Evolutionary conservation across 1,284 basidiomycete species (phyloP).

Genomic region (Ganoderma lingzhi): DNA sequence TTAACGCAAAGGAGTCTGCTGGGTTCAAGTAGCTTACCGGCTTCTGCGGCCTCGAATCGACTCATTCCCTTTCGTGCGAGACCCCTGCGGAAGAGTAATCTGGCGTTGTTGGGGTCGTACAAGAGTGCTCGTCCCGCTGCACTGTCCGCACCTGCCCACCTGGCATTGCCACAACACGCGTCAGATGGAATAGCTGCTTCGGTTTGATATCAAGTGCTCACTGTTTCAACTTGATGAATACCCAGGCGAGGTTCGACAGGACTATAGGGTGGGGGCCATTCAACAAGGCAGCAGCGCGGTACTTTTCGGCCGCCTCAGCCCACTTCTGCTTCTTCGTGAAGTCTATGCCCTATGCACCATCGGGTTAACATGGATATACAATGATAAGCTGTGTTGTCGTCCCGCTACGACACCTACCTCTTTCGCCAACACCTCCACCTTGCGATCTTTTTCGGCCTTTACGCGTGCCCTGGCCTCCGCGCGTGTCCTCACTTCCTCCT

Average conservation of each 20-base stretch:
- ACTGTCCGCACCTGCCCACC: slow-evolving; percentile 48
- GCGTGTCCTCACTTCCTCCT: neutral
- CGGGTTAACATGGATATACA: neutral
- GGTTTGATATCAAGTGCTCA: slow-evolving; percentile 21
- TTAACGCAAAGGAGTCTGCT: slow-evolving; percentile 46
- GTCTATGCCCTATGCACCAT: slow-evolving; percentile 35
- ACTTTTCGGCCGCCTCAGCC: slow-evolving; percentile 35
- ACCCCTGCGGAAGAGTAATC: slow-evolving; percentile 53
- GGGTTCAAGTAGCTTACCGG: slow-evolving; percentile 44
- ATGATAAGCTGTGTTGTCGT: neutral
- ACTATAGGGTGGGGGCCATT: slow-evolving; percentile 41
- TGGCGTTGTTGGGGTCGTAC: slow-evolving; percentile 49
- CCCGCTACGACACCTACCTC: neutral
- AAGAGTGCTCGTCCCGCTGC: slow-evolving; percentile 50
- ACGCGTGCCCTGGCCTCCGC: neutral
- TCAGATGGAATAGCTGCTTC: neutral
- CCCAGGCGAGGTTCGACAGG: slow-evolving; percentile 50
- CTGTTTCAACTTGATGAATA: slow-evolving; percentile 49
- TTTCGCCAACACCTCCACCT: neutral
- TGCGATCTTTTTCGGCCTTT: neutral
- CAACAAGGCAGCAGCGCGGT: slow-evolving; percentile 34
- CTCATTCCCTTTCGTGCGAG: slow-evolving; percentile 49
- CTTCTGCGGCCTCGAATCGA: slow-evolving; percentile 46
- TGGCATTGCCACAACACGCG: neutral
- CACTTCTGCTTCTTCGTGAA: slow-evolving; percentile 35